Conservation (phyloP, 2,329 filamentous ascomycete genomes). For the Salinomyces thailandicus region DNA sequence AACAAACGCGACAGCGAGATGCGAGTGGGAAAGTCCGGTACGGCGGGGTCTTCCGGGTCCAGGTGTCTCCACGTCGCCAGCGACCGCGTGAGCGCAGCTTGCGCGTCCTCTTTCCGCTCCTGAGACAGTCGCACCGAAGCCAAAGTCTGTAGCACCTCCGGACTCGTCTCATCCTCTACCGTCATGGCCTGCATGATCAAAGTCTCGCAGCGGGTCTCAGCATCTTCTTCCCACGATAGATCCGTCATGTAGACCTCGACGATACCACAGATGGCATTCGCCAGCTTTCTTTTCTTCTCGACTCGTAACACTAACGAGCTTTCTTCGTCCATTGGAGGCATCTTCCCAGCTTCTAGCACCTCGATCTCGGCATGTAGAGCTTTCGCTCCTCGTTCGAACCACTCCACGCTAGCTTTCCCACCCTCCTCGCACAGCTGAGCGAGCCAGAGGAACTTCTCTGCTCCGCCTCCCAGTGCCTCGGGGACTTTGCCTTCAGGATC, state of each 20-base stretch:
- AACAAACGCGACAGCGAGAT: slow-evolving; percentile 76
- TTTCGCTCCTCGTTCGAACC: slow-evolving; percentile 58
- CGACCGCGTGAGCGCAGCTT: slow-evolving; percentile 65
- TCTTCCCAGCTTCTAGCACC: slow-evolving; percentile 42
- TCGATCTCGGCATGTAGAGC: slow-evolving; percentile 64
- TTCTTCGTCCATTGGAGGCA: slow-evolving; percentile 23
- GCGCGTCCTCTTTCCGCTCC: slow-evolving; percentile 64
- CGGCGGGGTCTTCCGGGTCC: slow-evolving; percentile 56
- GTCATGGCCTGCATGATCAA: slow-evolving; percentile 85
- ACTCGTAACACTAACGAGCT: slow-evolving; percentile 37
- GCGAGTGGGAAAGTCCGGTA: slow-evolving; percentile 78
- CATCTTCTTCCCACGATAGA: slow-evolving; percentile 64
- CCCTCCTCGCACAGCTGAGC: slow-evolving; percentile 70
- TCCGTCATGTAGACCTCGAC: slow-evolving; percentile 99
- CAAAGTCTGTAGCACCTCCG: slow-evolving; percentile 90
- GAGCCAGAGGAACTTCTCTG: slow-evolving; percentile 90
- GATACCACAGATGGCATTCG: slow-evolving; percentile 85
- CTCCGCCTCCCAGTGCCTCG: slow-evolving; percentile 65
- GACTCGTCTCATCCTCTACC: slow-evolving; percentile 60
- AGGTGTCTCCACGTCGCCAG: slow-evolving; percentile 75
- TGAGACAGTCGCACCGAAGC: slow-evolving; percentile 93
- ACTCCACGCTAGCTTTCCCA: slow-evolving; percentile 48
- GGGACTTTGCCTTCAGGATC: slow-evolving; percentile 65
- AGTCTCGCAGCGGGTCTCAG: slow-evolving; percentile 75
- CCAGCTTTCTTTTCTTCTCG: slow-evolving; percentile 71